phyloP scores from a whole-genome alignment of 2,329 filamentous ascomycete genomes.

The Tolypocladium nubicola region DNA sequence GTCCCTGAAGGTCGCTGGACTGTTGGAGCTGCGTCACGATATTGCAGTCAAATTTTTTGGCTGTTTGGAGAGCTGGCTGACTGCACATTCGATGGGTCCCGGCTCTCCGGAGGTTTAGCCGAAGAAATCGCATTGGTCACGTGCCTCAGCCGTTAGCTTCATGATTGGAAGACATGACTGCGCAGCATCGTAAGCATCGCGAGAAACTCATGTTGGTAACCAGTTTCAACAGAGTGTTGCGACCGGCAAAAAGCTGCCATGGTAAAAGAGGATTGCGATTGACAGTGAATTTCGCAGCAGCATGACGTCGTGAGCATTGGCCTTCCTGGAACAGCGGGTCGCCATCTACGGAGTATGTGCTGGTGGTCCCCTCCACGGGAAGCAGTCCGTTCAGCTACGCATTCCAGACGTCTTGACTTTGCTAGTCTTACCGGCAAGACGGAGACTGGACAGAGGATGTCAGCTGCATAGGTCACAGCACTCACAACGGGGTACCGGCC shows the following conservation, averaged over 20 bases:
- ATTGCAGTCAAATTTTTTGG: conserved; percentile 3
- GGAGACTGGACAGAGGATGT: not conserved
- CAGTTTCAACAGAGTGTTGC: no score
- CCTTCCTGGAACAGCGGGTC: not conserved
- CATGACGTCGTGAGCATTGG: not conserved
- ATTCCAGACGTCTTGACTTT: not conserved
- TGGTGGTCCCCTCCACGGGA: not conserved
- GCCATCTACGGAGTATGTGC: not conserved
- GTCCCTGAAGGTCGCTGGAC: not conserved
- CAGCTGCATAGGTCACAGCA: not conserved
- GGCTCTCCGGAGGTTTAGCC: conserved; percentile 3
- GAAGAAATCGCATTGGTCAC: conserved; percentile 5
- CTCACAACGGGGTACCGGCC: not conserved
- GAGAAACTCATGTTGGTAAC: no score
- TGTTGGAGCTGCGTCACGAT: not conserved
- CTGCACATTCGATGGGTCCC: not conserved
- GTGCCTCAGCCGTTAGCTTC: not conserved
- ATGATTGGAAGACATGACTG: not conserved
- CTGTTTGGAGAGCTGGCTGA: not conserved
- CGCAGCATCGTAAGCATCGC: not conserved
- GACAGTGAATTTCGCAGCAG: not conserved
- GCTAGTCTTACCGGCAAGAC: not conserved
- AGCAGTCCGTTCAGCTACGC: not conserved
- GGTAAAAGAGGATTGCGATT: not conserved
- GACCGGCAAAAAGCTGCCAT: not conserved